A percentile compares a stretch with the other conserved stretches of the same genome.
phyloP scores from a whole-genome alignment of 176 grass and related monocot species.

The Pharus latifolius region DNA sequence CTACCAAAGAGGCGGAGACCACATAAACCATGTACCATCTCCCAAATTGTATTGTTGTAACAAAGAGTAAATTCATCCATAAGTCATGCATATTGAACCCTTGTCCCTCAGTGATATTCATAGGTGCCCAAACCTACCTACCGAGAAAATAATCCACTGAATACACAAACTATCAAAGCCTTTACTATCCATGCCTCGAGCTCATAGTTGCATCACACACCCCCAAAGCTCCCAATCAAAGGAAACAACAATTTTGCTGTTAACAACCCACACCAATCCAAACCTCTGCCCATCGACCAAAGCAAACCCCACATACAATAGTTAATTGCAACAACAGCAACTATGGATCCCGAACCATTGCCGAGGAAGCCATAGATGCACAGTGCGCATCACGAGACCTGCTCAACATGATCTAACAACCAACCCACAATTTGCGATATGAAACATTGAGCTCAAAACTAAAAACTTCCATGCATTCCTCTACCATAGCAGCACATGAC shows the following conservation, averaged over 20 bases:
- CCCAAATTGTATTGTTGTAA: no score
- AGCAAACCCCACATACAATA: neutral
- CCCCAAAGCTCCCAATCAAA: conserved; percentile 11
- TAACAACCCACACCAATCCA: neutral
- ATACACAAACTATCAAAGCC: neutral
- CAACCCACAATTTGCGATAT: no score
- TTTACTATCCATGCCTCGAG: neutral
- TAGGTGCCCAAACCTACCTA: neutral
- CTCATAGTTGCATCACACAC: neutral
- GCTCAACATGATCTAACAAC: no score
- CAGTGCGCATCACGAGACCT: no score
- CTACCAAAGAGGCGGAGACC: no score
- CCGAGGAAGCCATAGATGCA: no score
- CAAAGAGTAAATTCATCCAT: no score
- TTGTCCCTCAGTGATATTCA: no score
- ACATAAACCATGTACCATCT: no score
- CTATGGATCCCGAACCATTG: no score
- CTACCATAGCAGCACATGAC: neutral
- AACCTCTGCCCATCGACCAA: neutral
- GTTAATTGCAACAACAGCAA: neutral
- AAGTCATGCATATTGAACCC: no score
- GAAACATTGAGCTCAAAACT: neutral
- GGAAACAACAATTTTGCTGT: neutral
- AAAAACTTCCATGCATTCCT: neutral
- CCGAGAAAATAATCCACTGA: neutral